A percentile compares a stretch with the other conserved stretches of the same genome.
Conservation (phyloP, 2,329 filamentous ascomycete species). For the Calonectria pauciramosa region DNA sequence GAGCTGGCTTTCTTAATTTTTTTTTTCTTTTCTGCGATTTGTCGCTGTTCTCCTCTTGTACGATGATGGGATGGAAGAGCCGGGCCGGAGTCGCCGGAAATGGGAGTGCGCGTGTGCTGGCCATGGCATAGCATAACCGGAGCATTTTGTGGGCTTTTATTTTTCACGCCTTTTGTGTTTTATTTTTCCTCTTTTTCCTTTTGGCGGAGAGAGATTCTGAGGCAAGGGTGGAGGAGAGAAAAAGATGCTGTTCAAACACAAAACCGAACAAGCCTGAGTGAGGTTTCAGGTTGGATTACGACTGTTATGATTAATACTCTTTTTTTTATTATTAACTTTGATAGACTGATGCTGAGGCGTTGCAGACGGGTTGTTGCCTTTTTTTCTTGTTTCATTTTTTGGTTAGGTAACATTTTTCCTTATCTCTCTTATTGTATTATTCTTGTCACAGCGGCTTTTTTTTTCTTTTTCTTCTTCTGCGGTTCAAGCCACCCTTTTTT, state of each 20-base stretch:
- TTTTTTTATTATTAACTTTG: not conserved
- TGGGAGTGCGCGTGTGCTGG: not conserved
- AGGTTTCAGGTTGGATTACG: constrained; percentile 7
- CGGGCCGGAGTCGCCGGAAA: constrained; percentile 4
- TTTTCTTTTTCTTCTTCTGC: not conserved
- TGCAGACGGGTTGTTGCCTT: constrained; percentile 15
- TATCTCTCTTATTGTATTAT: not conserved
- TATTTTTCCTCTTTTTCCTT: not conserved
- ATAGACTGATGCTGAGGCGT: constrained; percentile 21
- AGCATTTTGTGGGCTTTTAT: constrained; percentile 9
- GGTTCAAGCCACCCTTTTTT: not conserved
- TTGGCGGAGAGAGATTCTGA: not conserved
- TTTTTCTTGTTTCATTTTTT: not conserved
- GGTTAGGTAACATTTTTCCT: not conserved
- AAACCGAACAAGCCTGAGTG: not conserved
- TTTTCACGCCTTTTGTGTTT: not conserved
- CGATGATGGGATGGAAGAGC: not conserved
- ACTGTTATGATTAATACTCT: constrained; percentile 20
- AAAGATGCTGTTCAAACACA: constrained; percentile 6
- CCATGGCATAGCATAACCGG: constrained; percentile 6
- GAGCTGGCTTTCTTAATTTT: not conserved
- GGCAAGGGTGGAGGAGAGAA: not conserved
- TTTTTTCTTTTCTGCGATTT: not conserved
- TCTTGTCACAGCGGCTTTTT: not conserved
- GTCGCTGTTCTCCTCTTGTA: not conserved